phyloP scores from a whole-genome alignment of 2,329 filamentous ascomycete genomes.

The Claviceps sp. region DNA sequence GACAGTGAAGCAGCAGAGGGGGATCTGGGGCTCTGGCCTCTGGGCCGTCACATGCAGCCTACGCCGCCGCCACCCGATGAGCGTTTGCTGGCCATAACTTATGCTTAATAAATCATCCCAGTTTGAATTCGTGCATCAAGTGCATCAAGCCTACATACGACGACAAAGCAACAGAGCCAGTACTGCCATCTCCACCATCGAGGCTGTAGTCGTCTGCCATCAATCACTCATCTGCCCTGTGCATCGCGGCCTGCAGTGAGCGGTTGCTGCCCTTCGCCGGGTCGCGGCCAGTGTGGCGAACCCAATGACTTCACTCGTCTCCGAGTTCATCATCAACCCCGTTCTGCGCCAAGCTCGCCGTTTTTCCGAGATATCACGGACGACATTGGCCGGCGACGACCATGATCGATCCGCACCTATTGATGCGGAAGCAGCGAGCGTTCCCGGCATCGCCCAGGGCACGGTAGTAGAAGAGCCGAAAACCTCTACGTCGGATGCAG shows the following conservation, averaged over 20 bases:
- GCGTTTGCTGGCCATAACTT: not conserved
- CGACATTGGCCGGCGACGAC: slow-evolving; percentile 23
- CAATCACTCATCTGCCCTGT: not conserved
- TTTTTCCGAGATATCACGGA: slow-evolving; percentile 39
- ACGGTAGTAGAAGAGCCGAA: slow-evolving; percentile 4
- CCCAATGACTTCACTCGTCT: slow-evolving; percentile 48
- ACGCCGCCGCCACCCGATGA: not conserved
- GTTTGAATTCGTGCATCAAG: not conserved
- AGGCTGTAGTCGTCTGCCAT: not conserved
- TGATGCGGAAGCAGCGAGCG: slow-evolving; percentile 13
- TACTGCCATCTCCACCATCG: not conserved
- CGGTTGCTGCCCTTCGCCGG: not conserved
- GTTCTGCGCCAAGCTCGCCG: slow-evolving; percentile 52
- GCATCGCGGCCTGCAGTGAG: not conserved
- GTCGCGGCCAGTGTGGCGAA: slow-evolving; percentile 4
- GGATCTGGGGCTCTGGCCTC: too few species aligned
- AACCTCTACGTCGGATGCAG: not conserved
- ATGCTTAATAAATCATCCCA: not conserved
- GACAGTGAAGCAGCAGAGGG: too few species aligned
- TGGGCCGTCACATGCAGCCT: too few species aligned
- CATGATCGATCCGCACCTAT: slow-evolving; percentile 13
- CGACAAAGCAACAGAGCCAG: not conserved
- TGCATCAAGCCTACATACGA: not conserved
- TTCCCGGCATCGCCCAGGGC: slow-evolving; percentile 13
- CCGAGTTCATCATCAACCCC: slow-evolving; percentile 52